Conservation (phyloP, 2,329 filamentous ascomycete genomes). For the Colletotrichum tofieldiae region DNA sequence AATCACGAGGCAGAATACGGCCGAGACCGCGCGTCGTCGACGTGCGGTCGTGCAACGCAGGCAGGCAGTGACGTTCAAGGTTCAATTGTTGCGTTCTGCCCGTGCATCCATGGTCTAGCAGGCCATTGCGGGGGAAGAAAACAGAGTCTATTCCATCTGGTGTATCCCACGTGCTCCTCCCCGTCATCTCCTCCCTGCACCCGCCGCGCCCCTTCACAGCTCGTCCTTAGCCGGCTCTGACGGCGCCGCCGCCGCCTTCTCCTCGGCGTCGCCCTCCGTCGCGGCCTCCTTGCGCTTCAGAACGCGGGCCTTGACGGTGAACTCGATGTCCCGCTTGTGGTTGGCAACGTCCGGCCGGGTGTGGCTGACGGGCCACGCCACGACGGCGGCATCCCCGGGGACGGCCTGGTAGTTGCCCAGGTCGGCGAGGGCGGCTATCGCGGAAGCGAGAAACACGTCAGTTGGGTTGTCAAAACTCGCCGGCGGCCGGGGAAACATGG, state of each 20-base stretch:
- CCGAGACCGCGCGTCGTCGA: background rate
- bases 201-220: conserved; percentile 2
- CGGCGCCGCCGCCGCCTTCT: conserved; percentile 2
- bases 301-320: conserved; percentile 52
- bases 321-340: conserved; percentile 48
- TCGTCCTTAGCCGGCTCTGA: conserved; percentile 27
- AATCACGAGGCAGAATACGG: background rate
- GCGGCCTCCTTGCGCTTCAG: conserved; percentile 43
- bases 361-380: conserved; percentile 51
- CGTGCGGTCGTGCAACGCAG: background rate
- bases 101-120: no score
- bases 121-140: background rate
- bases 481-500: background rate
- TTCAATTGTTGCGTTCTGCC: no score
- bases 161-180: background rate
- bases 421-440: conserved; percentile 44
- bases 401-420: conserved; percentile 49
- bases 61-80: no score
- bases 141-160: background rate
- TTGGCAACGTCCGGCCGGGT: conserved; percentile 48
- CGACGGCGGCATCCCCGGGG: conserved; percentile 48
- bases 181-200: background rate
- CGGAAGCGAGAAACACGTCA: background rate
- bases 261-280: conserved; percentile 5
- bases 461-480: background rate